Evolutionary conservation across 306 rosid genomes (phyloP), one percentile per base, ranked within the genome.

Genomic region (Cucurbita moschata): DNA sequence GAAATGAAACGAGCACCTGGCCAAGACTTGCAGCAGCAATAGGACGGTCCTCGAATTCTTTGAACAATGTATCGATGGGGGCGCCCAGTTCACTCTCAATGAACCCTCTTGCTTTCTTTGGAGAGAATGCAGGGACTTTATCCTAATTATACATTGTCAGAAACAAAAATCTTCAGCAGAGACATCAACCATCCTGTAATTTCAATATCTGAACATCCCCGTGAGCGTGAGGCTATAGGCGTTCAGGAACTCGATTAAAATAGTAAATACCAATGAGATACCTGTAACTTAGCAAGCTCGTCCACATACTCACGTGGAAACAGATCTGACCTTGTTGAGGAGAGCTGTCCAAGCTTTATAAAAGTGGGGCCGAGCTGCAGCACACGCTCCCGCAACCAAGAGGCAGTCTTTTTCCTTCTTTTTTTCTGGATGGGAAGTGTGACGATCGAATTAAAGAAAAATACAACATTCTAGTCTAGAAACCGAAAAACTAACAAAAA

Each of bases 1-100:
- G 52, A 55, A 8, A 67, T 61, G 74, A 74, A 52, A 58, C 18
- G 75, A 83, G 77, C 79, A 91, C 97, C 96, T 92, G 98, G 80
- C 98, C 96, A 77, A 92, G 96, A 82, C 98, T 92, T 59, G 98
- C 96, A 65, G 98, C 98, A 73, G 98, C 96, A 71, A 90, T 92
- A 44, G 98, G 96, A 56, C 52, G 87, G 76, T 92, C 96, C 82
- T 90, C 96, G 52, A 90, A 92, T 84, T 86, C 96, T 81, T 87
- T 89, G 77, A 85, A 92, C 82, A 90, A 74, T 15, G 85, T 42
- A 38, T 83, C 76, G 16, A 92, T 61, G 8, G 96, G 83, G 71
- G 88, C 87, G 77, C 96, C 96, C 14, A 92, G 83, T 78, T 92
- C 98, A 40, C 83, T 87, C 87, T 92, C 89, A 56, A 92, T 82